A percentile compares a stretch with the other conserved stretches of the same genome.
phyloP scores from a whole-genome alignment of 768 basidiomycete species.

The Mycena kentingensis region DNA sequence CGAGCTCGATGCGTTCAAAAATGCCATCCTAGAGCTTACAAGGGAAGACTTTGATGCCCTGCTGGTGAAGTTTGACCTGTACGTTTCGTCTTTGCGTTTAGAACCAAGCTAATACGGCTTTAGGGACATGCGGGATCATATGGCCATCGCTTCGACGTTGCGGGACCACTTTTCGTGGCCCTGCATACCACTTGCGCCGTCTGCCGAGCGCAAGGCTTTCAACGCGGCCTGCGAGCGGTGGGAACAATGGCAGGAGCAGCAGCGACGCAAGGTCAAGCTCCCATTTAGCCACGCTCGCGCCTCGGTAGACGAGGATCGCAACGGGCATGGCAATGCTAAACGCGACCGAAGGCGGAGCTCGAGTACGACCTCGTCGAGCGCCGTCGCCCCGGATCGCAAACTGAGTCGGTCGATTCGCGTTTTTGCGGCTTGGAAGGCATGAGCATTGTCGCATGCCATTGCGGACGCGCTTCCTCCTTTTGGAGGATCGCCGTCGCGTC shows the following conservation, averaged over 20 bases:
- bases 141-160: slow-evolving; percentile 46
- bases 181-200: slow-evolving; percentile 39
- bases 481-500: not conserved
- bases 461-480: too few species aligned
- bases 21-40: slow-evolving; percentile 49
- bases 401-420: not conserved
- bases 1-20: slow-evolving; percentile 31
- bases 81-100: slow-evolving; percentile 31
- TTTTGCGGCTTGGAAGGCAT: slow-evolving; percentile 2
- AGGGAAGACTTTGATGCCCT: slow-evolving; percentile 65
- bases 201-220: slow-evolving; percentile 57
- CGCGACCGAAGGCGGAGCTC: not conserved
- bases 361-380: not conserved
- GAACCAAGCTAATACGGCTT: too few species aligned
- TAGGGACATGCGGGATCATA: slow-evolving; percentile 70
- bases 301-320: slow-evolving; percentile 5
- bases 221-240: slow-evolving; percentile 59
- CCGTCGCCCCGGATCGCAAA: not conserved
- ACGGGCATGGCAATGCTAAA: not conserved
- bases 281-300: slow-evolving; percentile 13
- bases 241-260: slow-evolving; percentile 46
- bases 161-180: slow-evolving; percentile 54
- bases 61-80: slow-evolving; percentile 62
- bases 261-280: slow-evolving; percentile 20
- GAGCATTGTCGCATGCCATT: not conserved